phyloP scores from a whole-genome alignment of 208 protist genomes.

The Trypanosoma brucei region DNA sequence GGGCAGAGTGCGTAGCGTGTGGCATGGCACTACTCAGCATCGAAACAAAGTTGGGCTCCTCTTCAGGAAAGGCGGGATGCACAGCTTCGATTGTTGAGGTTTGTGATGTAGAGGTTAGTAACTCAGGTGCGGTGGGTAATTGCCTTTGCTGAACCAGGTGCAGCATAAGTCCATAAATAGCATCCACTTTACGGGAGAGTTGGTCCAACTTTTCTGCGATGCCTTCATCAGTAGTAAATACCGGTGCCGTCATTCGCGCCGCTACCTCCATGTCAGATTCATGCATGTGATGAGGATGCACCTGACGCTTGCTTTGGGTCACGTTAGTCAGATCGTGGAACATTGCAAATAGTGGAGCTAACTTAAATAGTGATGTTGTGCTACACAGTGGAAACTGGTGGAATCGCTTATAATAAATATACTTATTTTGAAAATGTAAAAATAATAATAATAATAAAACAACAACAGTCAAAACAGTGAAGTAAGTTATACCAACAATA shows the following conservation, averaged over 20 bases:
- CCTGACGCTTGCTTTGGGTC: conserved; percentile 9
- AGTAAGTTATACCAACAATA: too few relatives aligned
- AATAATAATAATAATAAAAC: too few relatives aligned
- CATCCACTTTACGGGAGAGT: conserved; percentile 17
- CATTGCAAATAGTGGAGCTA: not conserved
- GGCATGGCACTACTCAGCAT: conserved; percentile 5
- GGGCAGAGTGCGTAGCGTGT: not conserved
- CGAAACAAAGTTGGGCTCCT: conserved; percentile 3
- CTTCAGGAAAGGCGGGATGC: not conserved
- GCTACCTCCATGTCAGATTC: not conserved
- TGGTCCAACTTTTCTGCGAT: conserved; percentile 16
- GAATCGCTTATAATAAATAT: too few relatives aligned
- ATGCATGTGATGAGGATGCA: not conserved
- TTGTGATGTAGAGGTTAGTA: too few relatives aligned
- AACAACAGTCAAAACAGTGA: too few relatives aligned
- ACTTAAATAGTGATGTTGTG: not conserved
- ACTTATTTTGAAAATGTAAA: too few relatives aligned
- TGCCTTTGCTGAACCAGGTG: conserved; percentile 3
- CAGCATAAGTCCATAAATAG: conserved; percentile 17
- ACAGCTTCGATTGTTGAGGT: not conserved
- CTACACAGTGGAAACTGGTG: too few relatives aligned
- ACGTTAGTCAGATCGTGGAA: conserved; percentile 25
- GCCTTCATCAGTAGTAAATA: conserved; percentile 8
- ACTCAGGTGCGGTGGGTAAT: too few relatives aligned
- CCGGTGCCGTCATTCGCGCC: not conserved